phyloP scores from a whole-genome alignment of 2,329 filamentous ascomycete genomes.

The Aspergillus sp. region DNA sequence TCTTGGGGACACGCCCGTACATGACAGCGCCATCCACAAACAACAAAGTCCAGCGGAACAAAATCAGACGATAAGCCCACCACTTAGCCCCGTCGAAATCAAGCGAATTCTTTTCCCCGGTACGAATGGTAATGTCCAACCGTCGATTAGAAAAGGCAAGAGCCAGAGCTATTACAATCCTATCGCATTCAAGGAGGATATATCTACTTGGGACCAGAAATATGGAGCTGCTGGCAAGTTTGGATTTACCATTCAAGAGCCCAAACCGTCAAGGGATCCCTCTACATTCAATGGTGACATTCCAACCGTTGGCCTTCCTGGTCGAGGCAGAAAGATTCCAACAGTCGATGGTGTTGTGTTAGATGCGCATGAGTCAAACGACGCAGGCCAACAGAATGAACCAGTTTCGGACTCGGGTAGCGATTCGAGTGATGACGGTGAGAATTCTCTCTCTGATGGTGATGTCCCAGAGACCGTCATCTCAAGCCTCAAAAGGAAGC shows the following conservation, averaged over 20 bases:
- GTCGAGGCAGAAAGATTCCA: constrained; percentile 13
- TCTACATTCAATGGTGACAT: constrained; percentile 23
- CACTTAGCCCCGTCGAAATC: constrained; percentile 39
- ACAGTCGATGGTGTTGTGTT: not conserved
- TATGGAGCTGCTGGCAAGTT: constrained; percentile 51
- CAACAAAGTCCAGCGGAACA: constrained; percentile 10
- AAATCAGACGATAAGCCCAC: constrained; percentile 35
- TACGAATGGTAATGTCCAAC: constrained; percentile 6
- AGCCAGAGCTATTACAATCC: constrained; percentile 51
- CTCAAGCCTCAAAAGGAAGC: constrained; percentile 33
- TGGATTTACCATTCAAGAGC: constrained; percentile 28
- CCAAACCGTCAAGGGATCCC: constrained; percentile 5
- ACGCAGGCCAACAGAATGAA: constrained; percentile 10
- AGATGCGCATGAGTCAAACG: constrained; percentile 9
- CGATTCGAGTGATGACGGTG: constrained; percentile 26
- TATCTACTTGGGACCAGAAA: constrained; percentile 51
- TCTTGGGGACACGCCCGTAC: constrained; percentile 5
- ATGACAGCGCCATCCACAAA: constrained; percentile 1
- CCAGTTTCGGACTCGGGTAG: constrained; percentile 28
- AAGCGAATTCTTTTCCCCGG: constrained; percentile 46
- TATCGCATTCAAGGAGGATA: constrained; percentile 49
- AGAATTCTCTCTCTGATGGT: constrained; percentile 22
- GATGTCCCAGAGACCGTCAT: constrained; percentile 17
- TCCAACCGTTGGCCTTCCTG: constrained; percentile 39
- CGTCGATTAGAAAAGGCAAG: constrained; percentile 9